These are phyloP conservation scores for Trichoderma endophyticum DNA, from an alignment of 2,329 filamentous ascomycete genomes.

Conservation along the genomic window DNA sequence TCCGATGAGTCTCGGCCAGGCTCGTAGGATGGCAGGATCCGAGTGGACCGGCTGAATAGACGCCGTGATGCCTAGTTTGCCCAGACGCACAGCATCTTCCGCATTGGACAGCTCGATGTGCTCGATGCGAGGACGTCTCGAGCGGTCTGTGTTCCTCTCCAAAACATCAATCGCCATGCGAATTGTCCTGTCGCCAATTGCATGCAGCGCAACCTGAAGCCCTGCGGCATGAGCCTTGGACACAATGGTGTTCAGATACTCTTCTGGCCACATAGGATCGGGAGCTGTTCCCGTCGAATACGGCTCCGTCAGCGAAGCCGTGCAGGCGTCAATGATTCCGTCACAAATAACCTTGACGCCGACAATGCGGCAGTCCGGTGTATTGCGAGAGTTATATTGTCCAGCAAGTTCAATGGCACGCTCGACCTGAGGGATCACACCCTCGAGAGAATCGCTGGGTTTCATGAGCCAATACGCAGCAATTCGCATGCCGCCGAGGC, in stretches of 20 bases:
- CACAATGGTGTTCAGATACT: conserved; percentile 53
- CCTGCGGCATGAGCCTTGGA: conserved; percentile 50
- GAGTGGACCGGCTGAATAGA: conserved; percentile 58
- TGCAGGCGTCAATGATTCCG: conserved; percentile 63
- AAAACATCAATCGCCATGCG: conserved; percentile 56
- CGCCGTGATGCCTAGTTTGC: conserved; percentile 57
- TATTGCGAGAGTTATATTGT: conserved; percentile 34
- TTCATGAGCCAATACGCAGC: conserved; percentile 57
- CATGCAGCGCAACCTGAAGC: conserved; percentile 62
- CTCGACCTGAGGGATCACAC: conserved; percentile 46
- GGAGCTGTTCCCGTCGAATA: conserved; percentile 48
- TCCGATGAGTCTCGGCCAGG: conserved; percentile 59
- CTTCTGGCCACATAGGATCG: conserved; percentile 53
- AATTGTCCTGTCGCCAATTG: conserved; percentile 61
- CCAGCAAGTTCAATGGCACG: conserved; percentile 45
- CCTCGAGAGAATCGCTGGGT: conserved; percentile 41
- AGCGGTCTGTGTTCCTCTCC: conserved; percentile 40
- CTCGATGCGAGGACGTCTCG: conserved; percentile 59
- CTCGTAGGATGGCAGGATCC: conserved; percentile 58
- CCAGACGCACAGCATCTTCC: conserved; percentile 55
- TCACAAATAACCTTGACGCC: conserved; percentile 65
- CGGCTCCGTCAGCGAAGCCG: conserved; percentile 57
- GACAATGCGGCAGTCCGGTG: conserved; percentile 46
- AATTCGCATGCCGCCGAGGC: conserved; percentile 40
- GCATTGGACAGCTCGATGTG: conserved; percentile 59